Conservation (phyloP, 1,284 basidiomycete species). For the Pholiota adiposa region DNA sequence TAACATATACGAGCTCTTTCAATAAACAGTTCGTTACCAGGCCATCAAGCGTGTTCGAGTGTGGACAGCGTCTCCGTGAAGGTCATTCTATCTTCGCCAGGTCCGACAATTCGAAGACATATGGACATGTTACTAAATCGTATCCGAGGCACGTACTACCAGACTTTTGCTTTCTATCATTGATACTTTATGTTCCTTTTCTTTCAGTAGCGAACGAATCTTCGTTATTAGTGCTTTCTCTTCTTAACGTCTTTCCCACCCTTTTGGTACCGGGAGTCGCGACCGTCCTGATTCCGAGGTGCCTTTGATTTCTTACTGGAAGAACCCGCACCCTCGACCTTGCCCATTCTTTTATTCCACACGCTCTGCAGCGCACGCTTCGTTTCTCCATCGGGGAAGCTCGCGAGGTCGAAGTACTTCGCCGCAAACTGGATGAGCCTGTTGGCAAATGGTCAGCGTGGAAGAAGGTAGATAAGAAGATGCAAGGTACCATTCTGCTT, state of each 20-base stretch:
- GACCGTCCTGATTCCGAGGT: slow-evolving; percentile 6
- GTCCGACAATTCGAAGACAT: too few species aligned
- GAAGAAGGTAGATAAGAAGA: not conserved
- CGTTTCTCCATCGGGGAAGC: slow-evolving; percentile 75
- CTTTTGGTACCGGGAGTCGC: not conserved
- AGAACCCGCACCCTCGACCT: slow-evolving; percentile 23
- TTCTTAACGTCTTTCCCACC: slow-evolving; percentile 12
- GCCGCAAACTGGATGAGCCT: slow-evolving; percentile 87
- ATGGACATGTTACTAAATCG: too few species aligned
- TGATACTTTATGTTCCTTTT: too few species aligned
- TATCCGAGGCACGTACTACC: too few species aligned
- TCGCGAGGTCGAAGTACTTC: slow-evolving; percentile 76
- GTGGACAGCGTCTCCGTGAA: too few species aligned
- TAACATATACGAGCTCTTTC: too few species aligned
- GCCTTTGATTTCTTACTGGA: slow-evolving; percentile 1
- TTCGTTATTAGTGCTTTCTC: slow-evolving; percentile 9
- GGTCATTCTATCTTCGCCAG: too few species aligned
- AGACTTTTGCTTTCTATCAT: too few species aligned
- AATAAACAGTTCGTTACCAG: too few species aligned
- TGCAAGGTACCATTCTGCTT: slow-evolving; percentile 80
- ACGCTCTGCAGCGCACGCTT: slow-evolving; percentile 68
- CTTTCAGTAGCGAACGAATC: too few species aligned
- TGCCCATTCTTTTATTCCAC: slow-evolving; percentile 41
- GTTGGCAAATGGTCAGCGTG: slow-evolving; percentile 12
- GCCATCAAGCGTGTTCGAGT: too few species aligned